Base-by-base conservation (phyloP, 441 rosid species). In the Bocquillonia castaneifolia region DNA sequence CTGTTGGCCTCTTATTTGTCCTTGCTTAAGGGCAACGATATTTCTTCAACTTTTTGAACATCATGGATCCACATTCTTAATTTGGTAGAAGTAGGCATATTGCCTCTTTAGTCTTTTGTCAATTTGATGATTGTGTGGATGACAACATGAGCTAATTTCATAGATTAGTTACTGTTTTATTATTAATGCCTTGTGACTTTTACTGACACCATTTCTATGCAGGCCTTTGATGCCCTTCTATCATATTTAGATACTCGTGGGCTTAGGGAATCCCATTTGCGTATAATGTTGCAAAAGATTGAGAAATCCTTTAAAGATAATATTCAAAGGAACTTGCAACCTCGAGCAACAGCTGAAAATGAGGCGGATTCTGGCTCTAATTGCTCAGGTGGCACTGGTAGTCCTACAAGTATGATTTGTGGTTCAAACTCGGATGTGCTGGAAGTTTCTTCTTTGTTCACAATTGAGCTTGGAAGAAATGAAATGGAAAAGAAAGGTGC, bases 211-310 rank as follows among this genome's bases (percentile, higher is more conserved):
- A 10, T 64, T 25, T 66, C 25, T 71, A 14, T 75, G 79, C 71
- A 96, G 99, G 96, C 89, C 45, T 93, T 96, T 59, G 93, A 89
- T 83, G 82, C 88, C 63, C 86, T 96, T 53, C 65, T 86, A 72
- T 83, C 91, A 40, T 88, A 94, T 66, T 78, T 93, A 82, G 98
- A 93, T 82, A 77, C 78, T 63, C 97, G 97, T 34, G 99, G 99
- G 74, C 65, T 86, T 74, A 86, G 97, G 76, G 99, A 96, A 75
- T 93, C 98, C 52, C 96, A 91, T 84, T 81, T 96, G 78, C 79
- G 87, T 68, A 78, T 89, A 77, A 91, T 91, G 96, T 73, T 93
- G 85, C 93, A 80, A 74, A 91, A 86, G 86, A 82, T 91, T 52
- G 99, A 93, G 79, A 77, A 79, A 26, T 78, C 92, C 73, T 96